Percentiles rank a stretch among this genome's conserved stretches.
These are phyloP conservation scores for Cutaneotrichosporon cutaneum DNA, from an alignment of 1,284 basidiomycete genomes.

Conservation along the genomic window DNA sequence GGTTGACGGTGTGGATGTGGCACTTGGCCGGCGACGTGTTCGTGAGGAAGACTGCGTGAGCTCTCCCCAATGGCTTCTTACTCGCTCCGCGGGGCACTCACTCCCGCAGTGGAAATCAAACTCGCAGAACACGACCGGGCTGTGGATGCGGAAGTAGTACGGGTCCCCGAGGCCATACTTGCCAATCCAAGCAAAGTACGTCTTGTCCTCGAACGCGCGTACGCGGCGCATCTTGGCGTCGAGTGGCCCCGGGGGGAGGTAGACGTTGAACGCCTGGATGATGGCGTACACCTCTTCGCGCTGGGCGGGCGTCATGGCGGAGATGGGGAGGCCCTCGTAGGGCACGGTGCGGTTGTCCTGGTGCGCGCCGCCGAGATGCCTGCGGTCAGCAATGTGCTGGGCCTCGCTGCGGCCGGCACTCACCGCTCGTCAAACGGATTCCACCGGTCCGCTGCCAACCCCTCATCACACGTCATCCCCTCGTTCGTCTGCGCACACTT, in stretches of 20 bases:
- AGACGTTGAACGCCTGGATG: constrained; percentile 47
- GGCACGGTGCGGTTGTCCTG: constrained; percentile 49
- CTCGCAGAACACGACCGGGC: constrained; percentile 47
- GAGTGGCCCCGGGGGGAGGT: constrained; percentile 39
- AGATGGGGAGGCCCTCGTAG: constrained; percentile 41
- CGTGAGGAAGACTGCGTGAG: constrained; percentile 43
- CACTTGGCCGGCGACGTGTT: constrained; percentile 51
- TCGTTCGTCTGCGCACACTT: constrained; percentile 37
- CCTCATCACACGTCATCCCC: constrained; percentile 32
- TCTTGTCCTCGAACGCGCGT: constrained; percentile 30
- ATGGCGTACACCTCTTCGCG: constrained; percentile 36
- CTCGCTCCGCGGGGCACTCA: constrained; percentile 22
- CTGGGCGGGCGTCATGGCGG: constrained; percentile 34
- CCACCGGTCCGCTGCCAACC: constrained; percentile 45
- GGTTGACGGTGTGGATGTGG: constrained; percentile 49
- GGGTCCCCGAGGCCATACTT: constrained; percentile 43
- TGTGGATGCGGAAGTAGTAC: constrained; percentile 50
- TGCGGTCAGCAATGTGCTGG: not conserved
- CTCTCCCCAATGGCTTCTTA: too few species aligned
- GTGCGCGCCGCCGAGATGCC: constrained; percentile 42
- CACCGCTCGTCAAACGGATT: constrained; percentile 49
- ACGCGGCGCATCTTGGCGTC: constrained; percentile 35
- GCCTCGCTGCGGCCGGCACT: not conserved
- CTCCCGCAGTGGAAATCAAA: constrained; percentile 51
- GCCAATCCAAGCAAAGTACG: constrained; percentile 50